phyloP scores from a whole-genome alignment of 768 basidiomycete genomes.

The Coprinopsis marcescibilis region DNA sequence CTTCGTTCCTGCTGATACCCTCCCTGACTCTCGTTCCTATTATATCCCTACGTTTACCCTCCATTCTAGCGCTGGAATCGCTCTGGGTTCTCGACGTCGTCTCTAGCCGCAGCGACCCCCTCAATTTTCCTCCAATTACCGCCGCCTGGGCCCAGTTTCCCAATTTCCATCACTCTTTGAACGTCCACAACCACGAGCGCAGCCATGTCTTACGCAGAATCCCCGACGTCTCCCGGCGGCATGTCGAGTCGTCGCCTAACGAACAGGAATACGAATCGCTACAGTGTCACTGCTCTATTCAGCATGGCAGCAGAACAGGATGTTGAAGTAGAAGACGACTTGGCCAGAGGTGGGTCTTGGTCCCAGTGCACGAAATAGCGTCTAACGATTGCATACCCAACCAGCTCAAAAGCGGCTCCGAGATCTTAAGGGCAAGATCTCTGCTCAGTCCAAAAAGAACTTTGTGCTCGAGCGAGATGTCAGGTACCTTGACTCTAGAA shows the following conservation, averaged over 20 bases:
- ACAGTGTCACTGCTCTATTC: slow-evolving; percentile 92
- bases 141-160: slow-evolving; percentile 15
- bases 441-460: slow-evolving; percentile 99
- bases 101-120: slow-evolving; percentile 4
- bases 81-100: slow-evolving; percentile 22
- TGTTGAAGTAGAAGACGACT: slow-evolving; percentile 94
- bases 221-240: slow-evolving; percentile 56
- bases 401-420: slow-evolving; percentile 94
- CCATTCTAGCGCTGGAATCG: slow-evolving; percentile 44
- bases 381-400: slow-evolving; percentile 1
- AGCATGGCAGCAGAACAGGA: slow-evolving; percentile 99
- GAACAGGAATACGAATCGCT: slow-evolving; percentile 92
- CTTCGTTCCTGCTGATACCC: slow-evolving; percentile 32
- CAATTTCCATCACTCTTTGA: slow-evolving; percentile 15
- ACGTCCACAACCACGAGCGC: slow-evolving; percentile 22
- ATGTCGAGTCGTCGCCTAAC: slow-evolving; percentile 72
- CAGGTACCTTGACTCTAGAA: slow-evolving; percentile 94
- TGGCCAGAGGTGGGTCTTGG: slow-evolving; percentile 72
- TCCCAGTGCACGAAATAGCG: slow-evolving; percentile 7
- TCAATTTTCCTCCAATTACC: slow-evolving; percentile 13
- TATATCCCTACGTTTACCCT: slow-evolving; percentile 24
- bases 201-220: slow-evolving; percentile 58
- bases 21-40: slow-evolving; percentile 15
- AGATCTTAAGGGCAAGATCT: slow-evolving; percentile 95
- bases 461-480: slow-evolving; percentile 99